Conservation (phyloP, 306 rosid species). For the Sophora flavescens region DNA sequence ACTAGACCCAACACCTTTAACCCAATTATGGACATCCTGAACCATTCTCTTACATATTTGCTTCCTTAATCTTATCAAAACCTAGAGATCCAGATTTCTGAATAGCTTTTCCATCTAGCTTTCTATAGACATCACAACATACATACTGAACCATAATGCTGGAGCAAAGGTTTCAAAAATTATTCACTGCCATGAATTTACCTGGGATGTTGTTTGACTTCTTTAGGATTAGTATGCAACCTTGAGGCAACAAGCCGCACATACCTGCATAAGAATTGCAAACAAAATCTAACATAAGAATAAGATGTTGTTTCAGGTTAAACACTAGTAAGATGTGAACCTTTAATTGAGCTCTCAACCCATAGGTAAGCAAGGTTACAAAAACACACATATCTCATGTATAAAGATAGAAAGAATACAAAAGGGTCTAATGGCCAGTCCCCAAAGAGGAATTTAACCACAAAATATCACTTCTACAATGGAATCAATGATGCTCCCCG, state of each 20-base stretch:
- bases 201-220: conserved; percentile 84
- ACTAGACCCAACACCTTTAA: conserved; percentile 5
- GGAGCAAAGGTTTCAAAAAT: conserved; percentile 38
- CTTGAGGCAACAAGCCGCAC: conserved; percentile 78
- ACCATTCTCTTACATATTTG: conserved; percentile 6
- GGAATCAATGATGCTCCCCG: neutral
- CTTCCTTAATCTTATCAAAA: conserved; percentile 10
- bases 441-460: conserved; percentile 1
- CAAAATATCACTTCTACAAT: neutral
- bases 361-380: conserved; percentile 3
- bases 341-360: conserved; percentile 34
- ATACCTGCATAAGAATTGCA: conserved; percentile 67
- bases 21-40: conserved; percentile 9
- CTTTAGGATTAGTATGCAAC: conserved; percentile 67
- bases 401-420: conserved; percentile 26
- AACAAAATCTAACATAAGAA: conserved; percentile 28
- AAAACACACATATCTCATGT: neutral
- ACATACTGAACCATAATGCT: conserved; percentile 33
- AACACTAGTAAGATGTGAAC: conserved; percentile 15
- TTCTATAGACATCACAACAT: conserved; percentile 36
- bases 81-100: conserved; percentile 19
- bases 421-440: conserved; percentile 11
- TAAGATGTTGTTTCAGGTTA: neutral
- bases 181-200: conserved; percentile 45
- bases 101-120: too few relatives aligned